Evolutionary conservation across 2,329 filamentous ascomycete genomes (phyloP), one percentile per base, ranked within the genome.

Genomic region (Corynespora cassiicola): DNA sequence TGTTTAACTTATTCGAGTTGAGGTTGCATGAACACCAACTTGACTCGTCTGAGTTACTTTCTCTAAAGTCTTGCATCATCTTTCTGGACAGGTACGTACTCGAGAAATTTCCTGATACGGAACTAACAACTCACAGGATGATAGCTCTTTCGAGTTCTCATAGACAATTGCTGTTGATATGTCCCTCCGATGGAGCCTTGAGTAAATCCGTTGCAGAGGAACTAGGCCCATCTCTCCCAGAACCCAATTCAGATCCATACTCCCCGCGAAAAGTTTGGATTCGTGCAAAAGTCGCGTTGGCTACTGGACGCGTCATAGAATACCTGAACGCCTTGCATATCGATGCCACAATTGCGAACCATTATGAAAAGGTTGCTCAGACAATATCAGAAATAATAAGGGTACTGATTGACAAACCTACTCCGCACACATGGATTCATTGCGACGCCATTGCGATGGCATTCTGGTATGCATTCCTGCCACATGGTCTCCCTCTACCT

Each of bases 401-500:
- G 16, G 36, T 45, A 17, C 19, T 52, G 0, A 38, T 49, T 8
- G 42, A 43, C 15, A 49, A 46, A 15, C 48, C 48, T 9, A 19
- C 43, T 8, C 42, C 48, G 5, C 41, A 42, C 17, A 40, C 38
- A 3, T 40, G 39, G 48, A 30, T 52, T 4, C 48, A 52, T 20
- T 52, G 45, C 22, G 45, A 49, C 25, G 39, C 45, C 9, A 42
- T 45, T 14, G 41, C 48, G 6, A 40, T 52, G 24, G 42, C 44
- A 9, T 46, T 52, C 11, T 52, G 41, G 35, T 31, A n/a, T 24
- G 35, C 14, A 9, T 10, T 6, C 7, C 17, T 17, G 19, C 14
- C 7, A 16, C 16, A n/a, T 17, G 4, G 14, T 18, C n/a, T 22
- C n/a, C 10, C 7, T 16, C 4, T 7, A 7, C 21, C 19, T 21